phyloP scores from a whole-genome alignment of 2,329 filamentous ascomycete genomes.

The Fusarium heterosporum region DNA sequence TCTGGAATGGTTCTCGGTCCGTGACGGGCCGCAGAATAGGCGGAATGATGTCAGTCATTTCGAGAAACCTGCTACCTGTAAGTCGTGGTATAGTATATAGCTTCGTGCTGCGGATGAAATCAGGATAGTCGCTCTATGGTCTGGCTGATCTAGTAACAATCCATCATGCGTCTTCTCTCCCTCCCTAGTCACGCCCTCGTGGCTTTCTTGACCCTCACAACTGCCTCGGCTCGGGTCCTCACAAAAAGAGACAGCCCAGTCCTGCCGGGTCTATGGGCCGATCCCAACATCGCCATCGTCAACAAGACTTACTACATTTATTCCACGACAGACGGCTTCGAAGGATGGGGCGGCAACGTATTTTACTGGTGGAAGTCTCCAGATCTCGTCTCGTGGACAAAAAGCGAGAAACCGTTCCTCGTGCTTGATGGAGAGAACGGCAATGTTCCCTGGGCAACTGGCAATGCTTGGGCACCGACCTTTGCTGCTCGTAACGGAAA shows the following conservation, averaged over 20 bases:
- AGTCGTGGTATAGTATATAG: neutral
- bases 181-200: neutral
- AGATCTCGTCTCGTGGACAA: conserved; percentile 58
- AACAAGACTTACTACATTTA: conserved; percentile 61
- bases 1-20: neutral
- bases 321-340: conserved; percentile 59
- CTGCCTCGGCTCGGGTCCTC: neutral
- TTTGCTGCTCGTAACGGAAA: conserved; percentile 69
- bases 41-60: neutral
- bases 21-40: conserved; percentile 8
- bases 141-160: neutral
- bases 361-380: conserved; percentile 62
- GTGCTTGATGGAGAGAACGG: conserved; percentile 58
- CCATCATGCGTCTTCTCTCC: conserved; percentile 15
- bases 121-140: neutral
- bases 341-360: conserved; percentile 59
- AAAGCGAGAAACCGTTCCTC: conserved; percentile 56
- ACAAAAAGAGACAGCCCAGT: conserved; percentile 50
- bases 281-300: conserved; percentile 61
- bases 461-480: conserved; percentile 75
- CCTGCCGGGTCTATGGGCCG: conserved; percentile 56
- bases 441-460: conserved; percentile 72
- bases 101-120: neutral
- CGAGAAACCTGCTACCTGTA: neutral
- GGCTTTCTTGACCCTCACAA: neutral